These are phyloP conservation scores for Rhodomyrtus psidioides DNA, from an alignment of 441 rosid genomes.

Conservation along the genomic window DNA sequence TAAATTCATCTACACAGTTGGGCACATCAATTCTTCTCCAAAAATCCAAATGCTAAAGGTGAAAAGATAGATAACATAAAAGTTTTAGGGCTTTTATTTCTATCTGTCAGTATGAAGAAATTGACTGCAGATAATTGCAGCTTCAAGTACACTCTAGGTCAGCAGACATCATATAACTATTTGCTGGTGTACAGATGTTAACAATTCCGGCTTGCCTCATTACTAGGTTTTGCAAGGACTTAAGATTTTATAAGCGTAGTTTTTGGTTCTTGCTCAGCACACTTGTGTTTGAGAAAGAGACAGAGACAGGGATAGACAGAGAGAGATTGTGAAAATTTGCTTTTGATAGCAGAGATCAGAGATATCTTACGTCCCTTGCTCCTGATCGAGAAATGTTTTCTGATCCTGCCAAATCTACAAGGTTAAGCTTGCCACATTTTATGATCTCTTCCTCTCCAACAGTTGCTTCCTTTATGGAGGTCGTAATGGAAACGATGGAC, in stretches of 20 bases:
- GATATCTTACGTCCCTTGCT: conserved; percentile 52
- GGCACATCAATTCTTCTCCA: neutral
- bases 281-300: neutral
- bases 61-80: neutral
- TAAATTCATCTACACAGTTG: neutral
- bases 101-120: neutral
- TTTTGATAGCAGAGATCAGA: neutral
- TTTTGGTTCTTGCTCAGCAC: neutral
- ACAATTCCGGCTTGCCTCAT: neutral
- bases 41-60: neutral
- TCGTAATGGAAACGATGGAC: conserved; percentile 82
- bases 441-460: conserved; percentile 80
- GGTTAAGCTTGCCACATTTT: conserved; percentile 94
- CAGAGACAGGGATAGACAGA: neutral
- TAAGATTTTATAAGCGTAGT: neutral
- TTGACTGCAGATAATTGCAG: neutral
- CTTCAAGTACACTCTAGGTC: neutral
- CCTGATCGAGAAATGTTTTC: conserved; percentile 91
- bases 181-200: neutral
- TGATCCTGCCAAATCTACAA: conserved; percentile 97
- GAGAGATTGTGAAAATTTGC: neutral
- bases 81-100: neutral
- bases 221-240: neutral
- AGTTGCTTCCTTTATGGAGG: conserved; percentile 71
- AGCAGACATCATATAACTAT: neutral